Percentiles rank a stretch among this genome's conserved stretches.
Conservation (phyloP, 257 asterid species). For the Cinchona pubescens region DNA sequence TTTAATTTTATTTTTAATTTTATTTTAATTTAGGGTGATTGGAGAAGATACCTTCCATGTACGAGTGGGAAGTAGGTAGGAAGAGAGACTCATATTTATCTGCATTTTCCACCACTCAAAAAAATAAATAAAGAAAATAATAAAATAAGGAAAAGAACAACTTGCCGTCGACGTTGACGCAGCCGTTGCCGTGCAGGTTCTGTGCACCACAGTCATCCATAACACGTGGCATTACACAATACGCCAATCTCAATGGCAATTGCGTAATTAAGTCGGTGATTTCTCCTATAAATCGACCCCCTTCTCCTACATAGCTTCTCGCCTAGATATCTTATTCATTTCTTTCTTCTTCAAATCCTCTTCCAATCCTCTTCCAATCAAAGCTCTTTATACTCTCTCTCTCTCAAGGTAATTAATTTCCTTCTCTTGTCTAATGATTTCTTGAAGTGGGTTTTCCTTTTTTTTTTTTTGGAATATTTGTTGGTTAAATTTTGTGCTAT, state of each 20-base stretch:
- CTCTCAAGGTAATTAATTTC: constrained; percentile 14
- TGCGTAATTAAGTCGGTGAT: constrained; percentile 25
- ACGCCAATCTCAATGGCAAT: neutral
- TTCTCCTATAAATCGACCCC: constrained; percentile 27
- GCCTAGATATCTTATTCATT: neutral
- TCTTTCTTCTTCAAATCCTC: neutral
- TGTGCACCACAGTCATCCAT: constrained; percentile 18
- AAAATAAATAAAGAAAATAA: constrained; percentile 14
- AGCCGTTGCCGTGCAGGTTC: constrained; percentile 14
- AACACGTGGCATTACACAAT: constrained; percentile 24
- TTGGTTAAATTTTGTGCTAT: neutral
- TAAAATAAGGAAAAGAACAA: neutral
- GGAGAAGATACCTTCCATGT: neutral
- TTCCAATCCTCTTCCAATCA: no score
- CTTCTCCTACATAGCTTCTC: neutral
- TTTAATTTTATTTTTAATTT: neutral
- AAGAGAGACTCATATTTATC: constrained; percentile 3
- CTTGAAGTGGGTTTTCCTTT: neutral
- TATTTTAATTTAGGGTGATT: neutral
- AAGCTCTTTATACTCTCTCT: neutral
- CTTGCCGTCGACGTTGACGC: neutral
- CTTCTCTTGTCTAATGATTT: no score
- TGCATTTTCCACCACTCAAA: neutral
- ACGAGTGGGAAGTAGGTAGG: neutral
- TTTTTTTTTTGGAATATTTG: neutral